phyloP scores from a whole-genome alignment of 2,329 filamentous ascomycete species.

The Mariannaea sp. region DNA sequence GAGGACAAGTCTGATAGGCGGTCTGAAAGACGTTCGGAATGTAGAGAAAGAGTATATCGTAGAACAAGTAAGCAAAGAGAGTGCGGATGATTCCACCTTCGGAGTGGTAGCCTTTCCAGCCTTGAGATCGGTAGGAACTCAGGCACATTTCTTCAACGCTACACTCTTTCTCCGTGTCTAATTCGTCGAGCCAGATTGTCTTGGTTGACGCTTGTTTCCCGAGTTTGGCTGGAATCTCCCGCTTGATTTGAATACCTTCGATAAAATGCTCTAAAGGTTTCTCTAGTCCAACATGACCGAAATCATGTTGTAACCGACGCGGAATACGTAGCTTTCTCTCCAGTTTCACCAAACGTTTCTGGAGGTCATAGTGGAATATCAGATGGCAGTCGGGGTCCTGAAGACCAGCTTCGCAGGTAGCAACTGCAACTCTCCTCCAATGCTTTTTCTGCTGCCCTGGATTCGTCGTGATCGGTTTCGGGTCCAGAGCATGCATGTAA shows the following conservation, averaged over 20 bases:
- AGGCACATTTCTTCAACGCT: conserved; percentile 95
- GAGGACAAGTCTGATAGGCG: conserved; percentile 87
- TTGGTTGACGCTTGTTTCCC: conserved; percentile 61
- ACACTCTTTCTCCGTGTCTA: conserved; percentile 72
- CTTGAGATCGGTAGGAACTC: conserved; percentile 77
- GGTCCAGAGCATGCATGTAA: conserved; percentile 75
- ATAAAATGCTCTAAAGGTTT: conserved; percentile 77
- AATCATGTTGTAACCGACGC: conserved; percentile 88
- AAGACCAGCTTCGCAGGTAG: conserved; percentile 84
- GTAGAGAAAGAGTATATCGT: conserved; percentile 89
- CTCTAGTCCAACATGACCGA: conserved; percentile 79
- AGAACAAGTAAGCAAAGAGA: conserved; percentile 88
- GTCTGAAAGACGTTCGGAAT: conserved; percentile 98
- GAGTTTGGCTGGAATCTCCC: conserved; percentile 52
- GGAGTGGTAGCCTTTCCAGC: conserved; percentile 94
- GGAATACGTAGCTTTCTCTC: conserved; percentile 84
- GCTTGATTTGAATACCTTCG: conserved; percentile 77
- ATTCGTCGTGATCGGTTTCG: conserved; percentile 45
- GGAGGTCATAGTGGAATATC: conserved; percentile 91
- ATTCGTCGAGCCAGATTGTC: conserved; percentile 86
- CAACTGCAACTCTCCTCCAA: conserved; percentile 77
- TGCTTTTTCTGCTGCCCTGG: conserved; percentile 70
- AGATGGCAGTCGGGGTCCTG: conserved; percentile 89
- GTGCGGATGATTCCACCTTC: conserved; percentile 94
- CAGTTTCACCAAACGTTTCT: conserved; percentile 90